Conservation (phyloP, 2,329 filamentous ascomycete species). For the Epichloe sibirici region DNA sequence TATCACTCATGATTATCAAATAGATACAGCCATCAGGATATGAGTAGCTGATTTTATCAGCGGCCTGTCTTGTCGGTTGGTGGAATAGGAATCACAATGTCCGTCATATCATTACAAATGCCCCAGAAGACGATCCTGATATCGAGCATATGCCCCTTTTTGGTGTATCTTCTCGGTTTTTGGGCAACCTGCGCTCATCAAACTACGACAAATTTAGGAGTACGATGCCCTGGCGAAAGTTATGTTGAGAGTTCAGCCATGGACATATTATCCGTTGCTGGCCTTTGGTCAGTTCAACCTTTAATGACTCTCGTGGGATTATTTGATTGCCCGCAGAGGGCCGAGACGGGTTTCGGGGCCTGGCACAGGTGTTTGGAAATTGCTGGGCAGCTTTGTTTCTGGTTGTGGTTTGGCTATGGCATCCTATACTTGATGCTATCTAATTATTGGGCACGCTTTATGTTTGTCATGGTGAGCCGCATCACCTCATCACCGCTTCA, state of each 20-base stretch:
- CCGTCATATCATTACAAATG: conserved; percentile 92
- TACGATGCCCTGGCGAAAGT: conserved; percentile 65
- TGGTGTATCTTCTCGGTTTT: conserved; percentile 71
- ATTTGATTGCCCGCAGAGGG: conserved; percentile 56
- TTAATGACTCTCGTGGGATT: conserved; percentile 70
- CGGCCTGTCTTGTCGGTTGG: conserved; percentile 80
- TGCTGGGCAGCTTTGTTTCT: conserved; percentile 66
- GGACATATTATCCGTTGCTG: conserved; percentile 73
- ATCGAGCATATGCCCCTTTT: conserved; percentile 88
- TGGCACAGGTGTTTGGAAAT: conserved; percentile 80
- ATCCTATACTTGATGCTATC: conserved; percentile 64
- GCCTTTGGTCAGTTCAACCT: conserved; percentile 78
- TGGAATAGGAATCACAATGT: conserved; percentile 97
- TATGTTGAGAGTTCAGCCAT: conserved; percentile 62
- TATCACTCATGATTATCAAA: conserved; percentile 80
- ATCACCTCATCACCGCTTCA: conserved; percentile 72
- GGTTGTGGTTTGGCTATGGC: conserved; percentile 77
- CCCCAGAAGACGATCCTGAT: conserved; percentile 89
- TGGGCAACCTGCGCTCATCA: conserved; percentile 59
- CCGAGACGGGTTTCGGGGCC: conserved; percentile 65
- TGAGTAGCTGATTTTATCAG: conserved; percentile 82
- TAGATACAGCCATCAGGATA: conserved; percentile 79
- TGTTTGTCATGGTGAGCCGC: conserved; percentile 71
- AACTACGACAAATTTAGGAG: conserved; percentile 69
- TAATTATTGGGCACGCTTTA: conserved; percentile 53